Evolutionary conservation across 305 asterid genomes (phyloP), one percentile per base, ranked within the genome.

Genomic region (Solanum chacoense): DNA sequence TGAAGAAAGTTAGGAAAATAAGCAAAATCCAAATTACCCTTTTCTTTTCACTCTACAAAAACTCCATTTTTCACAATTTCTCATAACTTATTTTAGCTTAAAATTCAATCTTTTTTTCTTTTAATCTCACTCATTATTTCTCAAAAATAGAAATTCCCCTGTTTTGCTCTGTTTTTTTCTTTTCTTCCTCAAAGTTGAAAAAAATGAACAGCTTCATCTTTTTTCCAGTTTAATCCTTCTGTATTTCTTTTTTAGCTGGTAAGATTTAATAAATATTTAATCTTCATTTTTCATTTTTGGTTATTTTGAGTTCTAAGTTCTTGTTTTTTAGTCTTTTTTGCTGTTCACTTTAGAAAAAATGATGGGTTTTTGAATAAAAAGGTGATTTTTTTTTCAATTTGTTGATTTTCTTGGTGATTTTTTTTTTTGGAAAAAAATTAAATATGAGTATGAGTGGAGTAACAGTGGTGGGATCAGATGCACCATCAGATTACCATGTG

Each of bases 381-480:
- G 87, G n/a, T 63, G 32, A 28, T 35, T 40, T 74, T 55, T 71
- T 24, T 40, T 50, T 34, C 12, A 65, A 55, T 71, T 11, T 24
- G 16, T 20, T n/a, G 31, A 40, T 80, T 29, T 32, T 73, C 83
- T 87, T 87, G 55, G n/a, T 63, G 37, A 28, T 35, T 40, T 75
- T 55, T 71, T 8, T 42, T 55, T 35, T 18, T 34, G 0, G 45
- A 90, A 88, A 89, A 76, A 1, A 4, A 42, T 1, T 11, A 88
- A 81, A 5, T 11, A 90, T 91, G 88, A 93, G 86, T 91, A 91
- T 84, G 72, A 88, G 86, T 91, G 98, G 96, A 91, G 98, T 94
- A 34, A 94, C 96, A 65, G 96, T 94, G 91, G 94, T 95, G 93
- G 98, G 97, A 94, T 96, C 99, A 91, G 98, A 96, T 94, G 98